Evolutionary conservation across 176 grass and related monocot species (phyloP), one percentile per base, ranked within the genome.

Genomic region (Poa annua): DNA sequence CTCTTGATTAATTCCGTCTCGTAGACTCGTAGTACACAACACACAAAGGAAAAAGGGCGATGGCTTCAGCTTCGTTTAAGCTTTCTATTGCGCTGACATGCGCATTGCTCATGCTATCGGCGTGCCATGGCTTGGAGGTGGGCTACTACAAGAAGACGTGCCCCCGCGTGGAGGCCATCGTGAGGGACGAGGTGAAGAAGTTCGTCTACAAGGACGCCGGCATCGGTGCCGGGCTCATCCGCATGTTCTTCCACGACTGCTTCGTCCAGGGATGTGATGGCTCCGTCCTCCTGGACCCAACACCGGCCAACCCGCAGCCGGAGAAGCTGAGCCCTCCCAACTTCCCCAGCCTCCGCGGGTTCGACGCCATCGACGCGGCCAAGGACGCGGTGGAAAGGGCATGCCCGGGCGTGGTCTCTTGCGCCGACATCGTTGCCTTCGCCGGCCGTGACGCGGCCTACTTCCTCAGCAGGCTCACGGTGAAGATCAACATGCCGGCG

Each of bases 221-320:
- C 69, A 49, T 49, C 26, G 71, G 71, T 24, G 71, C 71, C 71
- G 71, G 71, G 7, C 71, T 74, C 14, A 74, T 96, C 75, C 88
- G 93, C 55, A 81, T 96, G 55, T 81, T 87, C 79, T 96, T 92
- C 86, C 93, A 96, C 73, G 90, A 96, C 67, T 96, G 93, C 66
- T 96, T 96, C 76, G 88, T 90, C 49, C 25, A 74, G 47, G 71
- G 71, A 6, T 74, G 71, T 5, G 71, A 52, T 17, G 71, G 0
- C 14, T 74, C 71, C 7, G 71, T 51, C 14, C 71, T 74, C 71
- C 47, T 74, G 0, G 71, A 74, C 15, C 71, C 71, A 0, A 74
- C 47, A 3, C 15, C 71, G 2, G 13, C 71, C 14, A 74, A 74
- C 24, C 70, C 70, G 12, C 39, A 71, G 39, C 68, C 68, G 0